phyloP scores from a whole-genome alignment of 768 basidiomycete genomes.

The Termitomyces sp. region DNA sequence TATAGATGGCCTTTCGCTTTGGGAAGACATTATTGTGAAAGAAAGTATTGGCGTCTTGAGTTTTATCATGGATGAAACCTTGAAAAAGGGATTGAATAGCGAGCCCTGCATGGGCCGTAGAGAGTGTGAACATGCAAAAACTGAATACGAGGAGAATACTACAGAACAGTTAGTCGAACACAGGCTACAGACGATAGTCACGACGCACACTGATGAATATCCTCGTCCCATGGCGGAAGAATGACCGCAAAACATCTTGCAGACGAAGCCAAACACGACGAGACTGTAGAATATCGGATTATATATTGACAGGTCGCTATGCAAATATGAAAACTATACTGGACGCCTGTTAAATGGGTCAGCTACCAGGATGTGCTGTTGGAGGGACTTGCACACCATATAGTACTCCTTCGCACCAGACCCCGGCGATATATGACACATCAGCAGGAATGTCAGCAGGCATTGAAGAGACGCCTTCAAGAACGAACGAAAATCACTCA shows the following conservation, averaged over 20 bases:
- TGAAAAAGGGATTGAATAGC: constrained; percentile 19
- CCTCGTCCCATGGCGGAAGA: constrained; percentile 17
- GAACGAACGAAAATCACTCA: not conserved
- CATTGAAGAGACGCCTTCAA: constrained; percentile 9
- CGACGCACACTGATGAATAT: constrained; percentile 13
- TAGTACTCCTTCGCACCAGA: constrained; percentile 24
- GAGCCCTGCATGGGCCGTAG: constrained; percentile 20
- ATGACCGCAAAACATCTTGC: constrained; percentile 15
- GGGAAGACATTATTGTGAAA: constrained; percentile 22
- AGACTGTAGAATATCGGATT: constrained; percentile 9
- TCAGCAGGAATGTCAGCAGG: constrained; percentile 21
- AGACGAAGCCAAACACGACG: constrained; percentile 19
- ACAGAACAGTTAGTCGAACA: not conserved
- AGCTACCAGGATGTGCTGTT: not conserved
- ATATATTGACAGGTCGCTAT: not conserved
- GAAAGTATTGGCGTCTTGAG: constrained; percentile 13
- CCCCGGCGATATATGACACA: constrained; percentile 24
- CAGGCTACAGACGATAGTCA: not conserved
- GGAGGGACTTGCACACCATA: constrained; percentile 16
- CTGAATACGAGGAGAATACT: constrained; percentile 18
- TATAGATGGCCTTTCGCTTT: constrained; percentile 21
- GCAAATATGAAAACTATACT: constrained; percentile 12
- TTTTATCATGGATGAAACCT: constrained; percentile 17
- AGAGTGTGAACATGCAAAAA: constrained; percentile 20
- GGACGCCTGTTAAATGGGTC: constrained; percentile 15